phyloP scores from a whole-genome alignment of 1,139 yeast species.

The Yamadazyma taylorii region DNA sequence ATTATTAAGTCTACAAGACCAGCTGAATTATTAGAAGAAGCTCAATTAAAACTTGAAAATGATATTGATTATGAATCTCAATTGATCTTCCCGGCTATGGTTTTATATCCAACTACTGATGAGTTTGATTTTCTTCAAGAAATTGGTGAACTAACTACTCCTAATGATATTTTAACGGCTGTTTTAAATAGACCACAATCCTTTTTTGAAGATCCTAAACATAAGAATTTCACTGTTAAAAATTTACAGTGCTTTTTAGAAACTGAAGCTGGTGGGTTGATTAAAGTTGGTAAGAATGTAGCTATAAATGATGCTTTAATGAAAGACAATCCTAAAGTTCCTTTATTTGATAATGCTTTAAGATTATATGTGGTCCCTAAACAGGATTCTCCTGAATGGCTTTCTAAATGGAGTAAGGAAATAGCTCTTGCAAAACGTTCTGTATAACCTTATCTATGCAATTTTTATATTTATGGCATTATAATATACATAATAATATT shows the following conservation, averaged over 20 bases:
- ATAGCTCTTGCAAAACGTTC: slow-evolving; percentile 50
- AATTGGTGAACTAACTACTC: slow-evolving; percentile 67
- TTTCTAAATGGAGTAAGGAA: slow-evolving; percentile 64
- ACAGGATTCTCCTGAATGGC: slow-evolving; percentile 62
- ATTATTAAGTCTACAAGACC: slow-evolving; percentile 53
- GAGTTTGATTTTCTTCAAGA: slow-evolving; percentile 82
- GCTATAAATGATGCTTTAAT: slow-evolving; percentile 64
- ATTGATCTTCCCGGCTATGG: slow-evolving; percentile 73
- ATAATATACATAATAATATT: slow-evolving; percentile 21
- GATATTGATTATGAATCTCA: slow-evolving; percentile 75
- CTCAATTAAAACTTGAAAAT: slow-evolving; percentile 61
- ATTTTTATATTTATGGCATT: too few species aligned
- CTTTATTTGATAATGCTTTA: slow-evolving; percentile 74
- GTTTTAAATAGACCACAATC: slow-evolving; percentile 65
- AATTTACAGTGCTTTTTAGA: slow-evolving; percentile 78
- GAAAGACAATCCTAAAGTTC: slow-evolving; percentile 64
- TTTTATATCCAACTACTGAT: slow-evolving; percentile 80
- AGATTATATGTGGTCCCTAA: slow-evolving; percentile 82
- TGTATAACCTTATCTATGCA: slow-evolving; percentile 8
- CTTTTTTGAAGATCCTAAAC: slow-evolving; percentile 70
- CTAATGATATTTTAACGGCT: slow-evolving; percentile 55
- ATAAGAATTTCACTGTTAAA: slow-evolving; percentile 56
- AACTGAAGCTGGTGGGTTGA: slow-evolving; percentile 78
- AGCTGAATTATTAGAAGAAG: slow-evolving; percentile 47
- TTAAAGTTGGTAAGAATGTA: slow-evolving; percentile 80